phyloP scores from a whole-genome alignment of 106 monocot species.

The Dendrobium catenatum region DNA sequence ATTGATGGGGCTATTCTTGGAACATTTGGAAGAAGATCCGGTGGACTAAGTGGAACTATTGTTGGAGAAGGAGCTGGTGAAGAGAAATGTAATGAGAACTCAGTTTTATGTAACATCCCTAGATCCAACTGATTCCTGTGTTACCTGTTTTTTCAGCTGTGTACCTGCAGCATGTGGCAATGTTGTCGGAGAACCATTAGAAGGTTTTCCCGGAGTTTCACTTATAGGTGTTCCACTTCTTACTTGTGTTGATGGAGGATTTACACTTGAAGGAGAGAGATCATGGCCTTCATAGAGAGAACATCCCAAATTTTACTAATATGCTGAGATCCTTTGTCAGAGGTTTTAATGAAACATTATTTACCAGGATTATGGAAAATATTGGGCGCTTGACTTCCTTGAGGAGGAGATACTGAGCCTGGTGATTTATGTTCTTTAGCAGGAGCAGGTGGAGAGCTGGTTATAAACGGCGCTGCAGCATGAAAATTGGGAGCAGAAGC shows the following conservation, averaged over 20 bases:
- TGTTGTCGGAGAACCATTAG: slow-evolving; percentile 11
- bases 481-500: background rate
- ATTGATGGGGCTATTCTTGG: slow-evolving; percentile 12
- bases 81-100: slow-evolving; percentile 8
- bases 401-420: slow-evolving; percentile 21
- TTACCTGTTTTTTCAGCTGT: background rate
- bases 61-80: slow-evolving; percentile 10
- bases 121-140: background rate
- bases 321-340: background rate
- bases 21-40: slow-evolving; percentile 10
- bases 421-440: slow-evolving; percentile 11
- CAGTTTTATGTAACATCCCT: background rate
- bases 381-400: slow-evolving; percentile 18
- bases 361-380: slow-evolving; percentile 18
- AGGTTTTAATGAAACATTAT: background rate
- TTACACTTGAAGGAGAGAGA: slow-evolving; percentile 17
- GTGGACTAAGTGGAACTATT: slow-evolving; percentile 1
- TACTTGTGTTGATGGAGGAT: slow-evolving; percentile 17
- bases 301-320: background rate
- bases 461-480: background rate
- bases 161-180: slow-evolving; percentile 21
- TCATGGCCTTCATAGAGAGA: slow-evolving; percentile 14
- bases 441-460: slow-evolving; percentile 3
- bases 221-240: slow-evolving; percentile 7
- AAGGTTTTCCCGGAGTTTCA: slow-evolving; percentile 16